Conservation (phyloP, 495 filamentous ascomycete species). For the Lepidopterella palustris region DNA sequence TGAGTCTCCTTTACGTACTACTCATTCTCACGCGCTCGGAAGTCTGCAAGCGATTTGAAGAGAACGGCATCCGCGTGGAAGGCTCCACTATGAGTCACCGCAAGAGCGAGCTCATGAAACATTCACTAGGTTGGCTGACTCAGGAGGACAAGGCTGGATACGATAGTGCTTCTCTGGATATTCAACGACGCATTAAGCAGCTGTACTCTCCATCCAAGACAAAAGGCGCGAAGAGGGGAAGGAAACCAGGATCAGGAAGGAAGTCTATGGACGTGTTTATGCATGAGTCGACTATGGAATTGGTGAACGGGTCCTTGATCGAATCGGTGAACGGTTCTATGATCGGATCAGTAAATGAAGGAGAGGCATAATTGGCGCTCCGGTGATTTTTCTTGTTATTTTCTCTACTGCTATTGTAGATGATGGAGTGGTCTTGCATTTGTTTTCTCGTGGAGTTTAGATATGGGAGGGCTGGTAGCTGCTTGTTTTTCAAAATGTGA, state of each 20-base stretch:
- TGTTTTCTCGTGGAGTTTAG: too few relatives aligned
- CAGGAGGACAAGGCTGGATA: not conserved
- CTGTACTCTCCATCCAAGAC: not conserved
- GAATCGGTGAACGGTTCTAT: too few relatives aligned
- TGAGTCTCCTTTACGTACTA: slow-evolving; percentile 22
- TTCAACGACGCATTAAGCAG: not conserved
- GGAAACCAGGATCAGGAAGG: not conserved
- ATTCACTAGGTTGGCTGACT: slow-evolving; percentile 15
- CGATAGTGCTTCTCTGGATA: not conserved
- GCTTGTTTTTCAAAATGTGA: too few relatives aligned
- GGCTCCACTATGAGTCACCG: slow-evolving; percentile 27
- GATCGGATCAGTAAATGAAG: too few relatives aligned
- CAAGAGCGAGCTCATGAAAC: slow-evolving; percentile 23
- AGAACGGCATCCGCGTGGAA: slow-evolving; percentile 26
- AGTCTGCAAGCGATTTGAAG: slow-evolving; percentile 17
- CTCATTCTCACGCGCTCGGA: slow-evolving; percentile 25
- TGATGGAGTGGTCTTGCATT: too few relatives aligned
- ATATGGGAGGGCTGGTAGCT: too few relatives aligned
- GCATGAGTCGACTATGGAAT: too few relatives aligned
- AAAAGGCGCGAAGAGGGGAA: not conserved
- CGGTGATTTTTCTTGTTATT: too few relatives aligned
- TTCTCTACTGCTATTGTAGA: too few relatives aligned
- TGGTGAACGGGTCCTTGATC: too few relatives aligned
- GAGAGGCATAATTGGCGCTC: too few relatives aligned
- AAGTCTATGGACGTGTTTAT: too few relatives aligned